Evolutionary conservation across 83 land plant species (phyloP), one percentile per base, ranked within the genome.

Genomic region (Diphasiastrum complanatum): DNA sequence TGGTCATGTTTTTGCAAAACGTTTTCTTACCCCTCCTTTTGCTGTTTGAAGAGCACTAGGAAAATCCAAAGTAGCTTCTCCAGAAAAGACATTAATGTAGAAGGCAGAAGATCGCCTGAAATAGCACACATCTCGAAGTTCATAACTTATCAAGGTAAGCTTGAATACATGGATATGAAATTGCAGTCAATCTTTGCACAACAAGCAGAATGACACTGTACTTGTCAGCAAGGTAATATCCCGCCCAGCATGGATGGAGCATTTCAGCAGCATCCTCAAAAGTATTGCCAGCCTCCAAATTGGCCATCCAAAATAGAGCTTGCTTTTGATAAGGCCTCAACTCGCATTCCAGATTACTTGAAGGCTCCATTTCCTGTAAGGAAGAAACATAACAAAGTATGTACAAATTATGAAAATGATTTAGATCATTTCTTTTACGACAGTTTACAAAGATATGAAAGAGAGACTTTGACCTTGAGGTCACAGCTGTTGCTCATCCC

Each of bases 231-330:
- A 92, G 75, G 27, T 67, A 83, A 69, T 85, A 88, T 41, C 82
- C 95, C 40, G 79, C 81, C 96, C 97, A 92, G 62, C 96, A 92
- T 2, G 97, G 97, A 61, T 92, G 97, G 65, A 92, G 91, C 20
- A 87, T 78, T 36, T 75, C 63, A 60, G 81, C 81, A 40, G 91
- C 89, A 28, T 73, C 85, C 65, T 83, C 85, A 19, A 51, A 33
- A 20, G 64, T 65, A 48, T 50, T 61, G 30, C 91, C 91, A 75
- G 56, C 81, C 63, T 92, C 97, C 55, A 83, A 43, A 47, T 76
- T 70, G 36, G 59, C 26, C 97, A 92, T 92, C 97, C 97, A 92
- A 61, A 73, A 62, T 36, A 92, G 82, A 30, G 97, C 96, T 64
- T 92, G 96, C 67, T 88, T 92, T 64, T 92, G 97, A 65, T 92